A percentile compares a stretch with the other conserved stretches of the same genome.
Conservation (phyloP, 2,329 filamentous ascomycete species). For the Sphaceloma murrayae region DNA sequence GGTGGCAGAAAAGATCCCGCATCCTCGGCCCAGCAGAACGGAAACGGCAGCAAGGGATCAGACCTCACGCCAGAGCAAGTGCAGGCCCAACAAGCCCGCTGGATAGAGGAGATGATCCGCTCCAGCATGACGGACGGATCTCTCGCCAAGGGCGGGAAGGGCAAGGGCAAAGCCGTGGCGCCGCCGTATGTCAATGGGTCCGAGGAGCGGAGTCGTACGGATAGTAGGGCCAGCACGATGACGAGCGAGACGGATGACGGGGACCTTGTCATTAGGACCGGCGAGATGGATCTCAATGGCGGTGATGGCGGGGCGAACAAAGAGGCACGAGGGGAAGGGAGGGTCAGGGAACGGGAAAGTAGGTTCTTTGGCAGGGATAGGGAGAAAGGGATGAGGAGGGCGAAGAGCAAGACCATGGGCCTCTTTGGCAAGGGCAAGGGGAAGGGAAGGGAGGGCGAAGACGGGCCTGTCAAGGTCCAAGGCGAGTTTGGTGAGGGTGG, state of each 20-base stretch:
- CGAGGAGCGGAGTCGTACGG: conserved; percentile 21
- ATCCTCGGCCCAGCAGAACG: conserved; percentile 19
- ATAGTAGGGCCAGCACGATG: conserved; percentile 24
- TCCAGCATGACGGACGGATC: conserved; percentile 16
- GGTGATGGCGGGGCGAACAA: conserved; percentile 15
- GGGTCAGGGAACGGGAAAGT: conserved; percentile 6
- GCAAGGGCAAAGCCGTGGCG: conserved; percentile 7
- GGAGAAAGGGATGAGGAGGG: conserved; percentile 23
- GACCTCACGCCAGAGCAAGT: conserved; percentile 4
- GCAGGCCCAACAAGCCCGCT: conserved; percentile 11
- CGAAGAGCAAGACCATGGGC: conserved; percentile 21
- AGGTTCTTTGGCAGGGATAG: conserved; percentile 11
- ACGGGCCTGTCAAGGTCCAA: conserved; percentile 27
- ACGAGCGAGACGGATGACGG: conserved; percentile 30
- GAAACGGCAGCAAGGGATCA: neutral
- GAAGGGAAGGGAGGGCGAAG: neutral
- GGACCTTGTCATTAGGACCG: conserved; percentile 34
- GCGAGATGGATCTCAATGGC: conserved; percentile 27
- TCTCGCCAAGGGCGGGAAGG: conserved; percentile 4
- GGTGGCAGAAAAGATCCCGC: conserved; percentile 43
- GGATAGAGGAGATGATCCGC: conserved; percentile 18
- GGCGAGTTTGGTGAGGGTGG: conserved; percentile 33
- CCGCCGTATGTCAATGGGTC: neutral
- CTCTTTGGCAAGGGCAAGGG: conserved; percentile 1
- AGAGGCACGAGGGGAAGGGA: neutral